These are phyloP conservation scores for Pseudocercospora crystallina DNA, from an alignment of 2,329 filamentous ascomycete genomes.

Conservation along the genomic window DNA sequence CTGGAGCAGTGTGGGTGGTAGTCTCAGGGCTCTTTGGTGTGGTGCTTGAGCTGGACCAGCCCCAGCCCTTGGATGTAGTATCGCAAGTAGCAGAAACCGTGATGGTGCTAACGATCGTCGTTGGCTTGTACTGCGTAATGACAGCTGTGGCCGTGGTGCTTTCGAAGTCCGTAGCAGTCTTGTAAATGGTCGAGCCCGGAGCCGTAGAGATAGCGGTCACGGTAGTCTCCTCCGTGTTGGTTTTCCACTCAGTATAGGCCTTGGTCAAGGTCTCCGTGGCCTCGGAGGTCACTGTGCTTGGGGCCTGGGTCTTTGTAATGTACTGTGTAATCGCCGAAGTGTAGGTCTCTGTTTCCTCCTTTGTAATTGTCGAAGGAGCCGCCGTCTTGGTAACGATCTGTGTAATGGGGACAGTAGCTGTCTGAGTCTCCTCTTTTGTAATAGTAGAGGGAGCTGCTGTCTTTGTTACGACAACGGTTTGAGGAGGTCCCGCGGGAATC, in stretches of 20 bases:
- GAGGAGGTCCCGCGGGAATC: not conserved
- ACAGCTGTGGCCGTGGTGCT: not conserved
- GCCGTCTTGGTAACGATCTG: constrained; percentile 1
- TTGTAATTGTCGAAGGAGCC: constrained; percentile 1
- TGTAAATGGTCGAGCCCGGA: not conserved
- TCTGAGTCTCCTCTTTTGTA: not conserved
- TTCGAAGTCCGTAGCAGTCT: not conserved
- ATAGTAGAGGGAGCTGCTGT: constrained; percentile 4
- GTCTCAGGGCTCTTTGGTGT: not conserved
- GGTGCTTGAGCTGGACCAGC: not conserved
- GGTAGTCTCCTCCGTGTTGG: constrained; percentile 1
- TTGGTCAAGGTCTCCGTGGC: not conserved
- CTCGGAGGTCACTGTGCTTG: not conserved
- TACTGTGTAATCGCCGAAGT: not conserved
- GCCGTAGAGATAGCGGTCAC: not conserved
- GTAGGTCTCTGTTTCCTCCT: constrained; percentile 4
- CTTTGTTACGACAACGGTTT: constrained; percentile 1
- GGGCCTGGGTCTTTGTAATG: not conserved
- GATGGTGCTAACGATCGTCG: constrained; percentile 1
- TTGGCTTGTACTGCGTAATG: constrained; percentile 6
- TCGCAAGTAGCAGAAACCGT: not conserved
- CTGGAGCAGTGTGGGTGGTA: not conserved
- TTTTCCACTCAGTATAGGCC: not conserved
- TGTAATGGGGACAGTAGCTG: not conserved
- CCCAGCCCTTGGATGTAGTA: not conserved